Evolutionary conservation across 148 eudicot species (phyloP), one percentile per base, ranked within the genome.

Genomic region (Talinum fruticosum): DNA sequence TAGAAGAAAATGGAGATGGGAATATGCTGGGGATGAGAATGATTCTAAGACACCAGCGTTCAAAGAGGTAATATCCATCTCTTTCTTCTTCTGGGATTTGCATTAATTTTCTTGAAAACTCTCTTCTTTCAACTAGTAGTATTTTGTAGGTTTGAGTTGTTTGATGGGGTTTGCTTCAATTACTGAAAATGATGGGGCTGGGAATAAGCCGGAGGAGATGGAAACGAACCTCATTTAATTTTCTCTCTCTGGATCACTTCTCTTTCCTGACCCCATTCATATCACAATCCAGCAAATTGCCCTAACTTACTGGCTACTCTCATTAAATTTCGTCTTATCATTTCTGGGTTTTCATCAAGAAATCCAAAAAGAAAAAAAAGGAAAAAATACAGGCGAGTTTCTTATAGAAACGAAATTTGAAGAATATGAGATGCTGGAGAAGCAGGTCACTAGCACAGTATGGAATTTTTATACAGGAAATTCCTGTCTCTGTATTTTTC

Each of bases 51-150:
- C 93, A 89, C 85, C 81, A 84, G 81, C 88, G 91, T 72, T 90
- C 92, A 34, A 91, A 88, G 84, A 92, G 98, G 97, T 92, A 82
- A 53, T 44, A 33, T 76, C 71, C 33, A 28, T 76, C 47, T 41
- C 47, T 41, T 62, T 41, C 21, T 38, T 28, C 21, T 61, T 6
- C 6, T 30, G 59, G 7, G 37, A 49, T 78, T 73, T 70, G 57
- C 8, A 23, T n/a, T 65, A 71, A 62, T 47, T 66, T 59, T 59
- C 28, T 8, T n/a, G 8, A 59, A 59, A 59, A 14, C 57, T 51
- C 6, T 51, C 21, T 51, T 51, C 23, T 51, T 51, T 51, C 57
- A 19, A 16, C 23, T 51, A 51, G 6, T 19, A 51, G 16, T 49
- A 49, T 49, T 59, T 62, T 76, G 51, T 80, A 73, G 67, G 76